Evolutionary conservation across 305 asterid species (phyloP).

Genomic region (Rubia tinctorum): DNA sequence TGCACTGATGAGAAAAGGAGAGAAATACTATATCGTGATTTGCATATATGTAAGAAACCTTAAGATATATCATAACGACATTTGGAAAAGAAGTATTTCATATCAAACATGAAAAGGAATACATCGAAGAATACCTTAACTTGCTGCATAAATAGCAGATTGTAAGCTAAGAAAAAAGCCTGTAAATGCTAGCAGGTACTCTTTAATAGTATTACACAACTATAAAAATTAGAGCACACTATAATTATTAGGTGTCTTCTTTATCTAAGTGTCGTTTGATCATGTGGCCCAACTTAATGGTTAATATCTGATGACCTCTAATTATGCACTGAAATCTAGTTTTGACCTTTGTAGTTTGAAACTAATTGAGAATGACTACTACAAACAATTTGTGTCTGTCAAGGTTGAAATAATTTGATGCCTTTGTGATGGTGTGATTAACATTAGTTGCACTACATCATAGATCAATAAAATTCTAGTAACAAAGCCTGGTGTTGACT

Average conservation of each 20-base stretch:
- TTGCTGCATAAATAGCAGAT: too few relatives aligned
- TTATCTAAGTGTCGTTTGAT: constrained; percentile 70
- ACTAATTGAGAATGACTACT: constrained; percentile 57
- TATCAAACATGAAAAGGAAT: too few relatives aligned
- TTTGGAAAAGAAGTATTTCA: too few relatives aligned
- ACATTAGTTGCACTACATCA: constrained; percentile 54
- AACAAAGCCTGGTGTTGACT: constrained; percentile 46
- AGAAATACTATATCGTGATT: too few relatives aligned
- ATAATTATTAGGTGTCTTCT: neutral
- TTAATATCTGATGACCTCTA: constrained; percentile 71
- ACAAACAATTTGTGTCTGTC: constrained; percentile 51
- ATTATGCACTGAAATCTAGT: constrained; percentile 56
- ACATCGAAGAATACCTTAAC: too few relatives aligned
- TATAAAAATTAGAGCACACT: too few relatives aligned
- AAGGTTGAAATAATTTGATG: constrained; percentile 74
- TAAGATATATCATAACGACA: too few relatives aligned
- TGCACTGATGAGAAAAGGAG: too few relatives aligned
- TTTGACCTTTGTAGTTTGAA: constrained; percentile 50
- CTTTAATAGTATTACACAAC: too few relatives aligned
- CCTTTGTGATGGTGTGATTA: constrained; percentile 87
- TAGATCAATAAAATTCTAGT: constrained; percentile 53
- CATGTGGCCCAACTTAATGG: constrained; percentile 87
- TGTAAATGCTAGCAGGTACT: too few relatives aligned
- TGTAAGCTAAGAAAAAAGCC: too few relatives aligned
- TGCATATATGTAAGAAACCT: too few relatives aligned